Percentiles rank a stretch among this genome's conserved stretches.
phyloP scores from a whole-genome alignment of 2,329 filamentous ascomycete species.

The Penicillium sp. region DNA sequence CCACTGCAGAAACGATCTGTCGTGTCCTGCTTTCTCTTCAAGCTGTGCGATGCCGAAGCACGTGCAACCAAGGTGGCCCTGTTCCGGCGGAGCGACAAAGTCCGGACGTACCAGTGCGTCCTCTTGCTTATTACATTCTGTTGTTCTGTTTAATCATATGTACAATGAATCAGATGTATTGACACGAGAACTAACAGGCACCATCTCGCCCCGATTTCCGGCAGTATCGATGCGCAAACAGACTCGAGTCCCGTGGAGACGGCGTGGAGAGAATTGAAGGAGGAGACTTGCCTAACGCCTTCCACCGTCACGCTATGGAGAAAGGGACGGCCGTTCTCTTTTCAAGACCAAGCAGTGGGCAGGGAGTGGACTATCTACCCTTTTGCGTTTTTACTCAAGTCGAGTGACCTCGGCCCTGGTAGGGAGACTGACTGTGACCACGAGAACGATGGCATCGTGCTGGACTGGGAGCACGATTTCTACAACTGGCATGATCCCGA shows the following conservation, averaged over 20 bases:
- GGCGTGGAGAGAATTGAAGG: constrained; percentile 59
- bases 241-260: constrained; percentile 54
- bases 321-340: constrained; percentile 57
- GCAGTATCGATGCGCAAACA: constrained; percentile 50
- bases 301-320: constrained; percentile 50
- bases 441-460: constrained; percentile 49
- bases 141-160: too few relatives aligned
- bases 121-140: too few relatives aligned
- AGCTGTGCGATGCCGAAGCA: constrained; percentile 16
- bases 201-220: constrained; percentile 59
- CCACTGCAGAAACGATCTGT: constrained; percentile 29
- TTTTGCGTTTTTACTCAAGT: constrained; percentile 52
- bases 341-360: constrained; percentile 50
- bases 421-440: constrained; percentile 23
- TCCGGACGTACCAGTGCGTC: constrained; percentile 58
- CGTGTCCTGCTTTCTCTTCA: constrained; percentile 45
- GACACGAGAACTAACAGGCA: constrained; percentile 35
- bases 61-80: constrained; percentile 51
- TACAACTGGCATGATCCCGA: constrained; percentile 57
- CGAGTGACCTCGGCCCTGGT: constrained; percentile 9
- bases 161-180: not conserved
- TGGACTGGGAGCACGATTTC: constrained; percentile 61
- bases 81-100: constrained; percentile 58
- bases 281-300: constrained; percentile 57
- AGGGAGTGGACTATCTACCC: constrained; percentile 62